phyloP scores from a whole-genome alignment of 2,329 filamentous ascomycete genomes.

The Aspergillus proliferans region DNA sequence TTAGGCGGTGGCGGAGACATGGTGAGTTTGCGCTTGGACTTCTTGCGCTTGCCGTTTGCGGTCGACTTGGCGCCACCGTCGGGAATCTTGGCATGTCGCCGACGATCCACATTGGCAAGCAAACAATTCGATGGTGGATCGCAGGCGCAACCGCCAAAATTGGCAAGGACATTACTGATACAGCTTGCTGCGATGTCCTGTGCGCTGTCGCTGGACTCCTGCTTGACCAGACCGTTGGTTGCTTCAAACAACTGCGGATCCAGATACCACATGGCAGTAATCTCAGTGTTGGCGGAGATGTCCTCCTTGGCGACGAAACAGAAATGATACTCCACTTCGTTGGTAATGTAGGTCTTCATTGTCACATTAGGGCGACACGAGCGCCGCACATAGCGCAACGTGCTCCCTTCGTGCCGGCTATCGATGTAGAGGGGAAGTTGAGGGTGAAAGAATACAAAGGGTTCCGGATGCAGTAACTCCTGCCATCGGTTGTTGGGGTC shows the following conservation, averaged over 20 bases:
- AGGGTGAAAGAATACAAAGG: constrained; percentile 83
- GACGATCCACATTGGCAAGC: constrained; percentile 40
- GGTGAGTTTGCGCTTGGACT: constrained; percentile 40
- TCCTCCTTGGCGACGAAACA: constrained; percentile 80
- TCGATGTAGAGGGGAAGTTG: constrained; percentile 88
- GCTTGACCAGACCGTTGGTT: constrained; percentile 35
- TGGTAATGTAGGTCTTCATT: constrained; percentile 78
- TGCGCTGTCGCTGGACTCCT: constrained; percentile 33
- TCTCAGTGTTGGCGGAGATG: constrained; percentile 54
- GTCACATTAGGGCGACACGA: constrained; percentile 89
- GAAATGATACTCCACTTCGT: constrained; percentile 76
- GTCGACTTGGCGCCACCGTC: constrained; percentile 29
- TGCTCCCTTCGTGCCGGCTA: constrained; percentile 77
- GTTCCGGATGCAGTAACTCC: constrained; percentile 53
- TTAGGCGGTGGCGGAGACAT: constrained; percentile 52
- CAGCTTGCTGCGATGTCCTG: constrained; percentile 39
- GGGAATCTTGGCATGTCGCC: constrained; percentile 27
- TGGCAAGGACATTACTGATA: constrained; percentile 43
- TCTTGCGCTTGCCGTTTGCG: constrained; percentile 42
- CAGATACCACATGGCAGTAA: constrained; percentile 46
- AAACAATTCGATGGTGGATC: constrained; percentile 32
- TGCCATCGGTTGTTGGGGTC: constrained; percentile 62
- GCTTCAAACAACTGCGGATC: constrained; percentile 35
- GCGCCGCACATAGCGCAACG: constrained; percentile 79
- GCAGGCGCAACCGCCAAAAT: constrained; percentile 47